Conservation (phyloP, 2,329 filamentous ascomycete species). For the Anisogramma anomala region DNA sequence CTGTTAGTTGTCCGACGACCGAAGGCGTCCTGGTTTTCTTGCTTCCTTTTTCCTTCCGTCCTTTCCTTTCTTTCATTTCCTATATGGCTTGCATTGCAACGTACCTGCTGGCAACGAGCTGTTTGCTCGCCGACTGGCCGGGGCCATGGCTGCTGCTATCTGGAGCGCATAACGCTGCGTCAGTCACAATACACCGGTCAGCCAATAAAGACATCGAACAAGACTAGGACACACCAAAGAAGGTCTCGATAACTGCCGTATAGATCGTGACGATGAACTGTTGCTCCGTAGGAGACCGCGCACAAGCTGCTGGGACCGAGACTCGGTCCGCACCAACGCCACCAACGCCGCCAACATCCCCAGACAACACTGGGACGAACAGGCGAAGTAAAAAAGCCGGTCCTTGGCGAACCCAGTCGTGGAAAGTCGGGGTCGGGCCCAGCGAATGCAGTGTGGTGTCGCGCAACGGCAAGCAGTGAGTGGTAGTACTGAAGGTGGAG, state of each 20-base stretch:
- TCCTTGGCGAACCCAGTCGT: constrained; percentile 4
- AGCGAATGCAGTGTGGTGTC: not conserved
- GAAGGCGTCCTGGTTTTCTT: too few relatives aligned
- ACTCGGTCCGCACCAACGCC: constrained; percentile 25
- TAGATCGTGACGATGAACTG: constrained; percentile 21
- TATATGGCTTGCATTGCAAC: constrained; percentile 11
- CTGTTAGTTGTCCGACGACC: constrained; percentile 9
- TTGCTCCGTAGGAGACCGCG: constrained; percentile 5
- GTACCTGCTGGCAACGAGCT: constrained; percentile 45
- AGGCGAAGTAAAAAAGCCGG: too few relatives aligned
- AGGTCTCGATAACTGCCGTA: constrained; percentile 17
- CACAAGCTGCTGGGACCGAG: constrained; percentile 21
- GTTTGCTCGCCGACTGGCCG: constrained; percentile 40
- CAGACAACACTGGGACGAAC: constrained; percentile 13
- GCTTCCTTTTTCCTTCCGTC: too few relatives aligned
- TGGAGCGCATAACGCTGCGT: constrained; percentile 9
- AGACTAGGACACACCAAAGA: constrained; percentile 19
- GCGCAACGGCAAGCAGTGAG: too few relatives aligned
- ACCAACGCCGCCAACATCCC: constrained; percentile 28
- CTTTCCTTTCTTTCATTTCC: too few relatives aligned
- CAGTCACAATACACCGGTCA: constrained; percentile 1
- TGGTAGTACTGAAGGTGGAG: too few relatives aligned
- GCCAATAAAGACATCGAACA: constrained; percentile 3
- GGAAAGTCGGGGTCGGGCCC: not conserved
- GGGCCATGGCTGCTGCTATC: constrained; percentile 39